Evolutionary conservation across 148 eudicot genomes (phyloP), one percentile per base, ranked within the genome.

Genomic region (Bassia scoparia): DNA sequence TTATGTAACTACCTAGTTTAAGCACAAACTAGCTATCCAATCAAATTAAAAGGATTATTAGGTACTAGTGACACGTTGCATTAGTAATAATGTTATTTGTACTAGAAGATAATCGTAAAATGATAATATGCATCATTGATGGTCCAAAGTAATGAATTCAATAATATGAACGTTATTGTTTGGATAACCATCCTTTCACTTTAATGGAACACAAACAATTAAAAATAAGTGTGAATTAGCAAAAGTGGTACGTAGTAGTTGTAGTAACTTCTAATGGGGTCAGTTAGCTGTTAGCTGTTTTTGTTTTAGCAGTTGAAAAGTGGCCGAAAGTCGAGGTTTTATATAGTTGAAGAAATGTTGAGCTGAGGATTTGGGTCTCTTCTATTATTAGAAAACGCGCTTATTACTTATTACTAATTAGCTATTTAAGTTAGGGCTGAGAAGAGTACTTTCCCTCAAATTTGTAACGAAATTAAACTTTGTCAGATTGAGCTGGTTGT

Each of bases 291-390:
- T 8, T 21, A 21, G 16, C 70, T n/a, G n/a, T n/a, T n/a, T 1
- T 35, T 46, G 30, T 27, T 48, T 48, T 68, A 48, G 71, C 58
- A 49, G 7, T 30, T 1, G 30, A 68, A 68, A 68, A 10, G 59
- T 46, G 71, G 71, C 71, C 58, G 71, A 68, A 68, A 68, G 56
- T 68, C 31, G 29, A 64, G 38, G 30, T 21, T 11, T 62, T 35
- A n/a, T 0, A 41, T 1, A 8, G 8, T 41, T 41, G 1, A 41
- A 6, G 11, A 41, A 11, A 8, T 41, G 46, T 11, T 8, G 46
- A 37, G 7, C n/a, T n/a, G n/a, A n/a, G n/a, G n/a, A n/a, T n/a
- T n/a, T n/a, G n/a, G n/a, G n/a, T n/a, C n/a, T n/a, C n/a, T n/a
- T n/a, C n/a, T n/a, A n/a, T n/a, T n/a, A n/a, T n/a, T n/a, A n/a